Conservation (phyloP, 2,329 filamentous ascomycete genomes). For the Hypoxylon sp. region DNA sequence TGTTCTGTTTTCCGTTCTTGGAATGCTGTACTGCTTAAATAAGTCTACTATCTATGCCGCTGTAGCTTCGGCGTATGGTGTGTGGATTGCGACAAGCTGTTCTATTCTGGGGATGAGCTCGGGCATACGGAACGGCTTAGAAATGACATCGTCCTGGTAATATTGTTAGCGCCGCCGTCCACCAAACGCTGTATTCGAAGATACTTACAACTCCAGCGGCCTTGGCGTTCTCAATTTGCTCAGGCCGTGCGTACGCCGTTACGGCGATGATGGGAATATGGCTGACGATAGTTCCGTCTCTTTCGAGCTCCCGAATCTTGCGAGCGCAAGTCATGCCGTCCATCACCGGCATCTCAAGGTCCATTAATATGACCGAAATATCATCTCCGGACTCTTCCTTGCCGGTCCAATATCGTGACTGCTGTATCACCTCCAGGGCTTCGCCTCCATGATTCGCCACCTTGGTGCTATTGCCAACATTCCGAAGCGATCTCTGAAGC, state of each 20-base stretch:
- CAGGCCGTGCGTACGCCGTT: constrained; percentile 82
- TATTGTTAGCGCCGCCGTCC: constrained; percentile 38
- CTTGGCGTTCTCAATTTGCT: constrained; percentile 79
- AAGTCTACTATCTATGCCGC: constrained; percentile 32
- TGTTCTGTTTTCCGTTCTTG: constrained; percentile 5
- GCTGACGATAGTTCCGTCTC: constrained; percentile 68
- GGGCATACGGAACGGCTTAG: constrained; percentile 83
- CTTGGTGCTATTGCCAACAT: constrained; percentile 70
- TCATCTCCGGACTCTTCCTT: constrained; percentile 63
- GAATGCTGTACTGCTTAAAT: constrained; percentile 10
- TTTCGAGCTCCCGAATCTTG: constrained; percentile 76
- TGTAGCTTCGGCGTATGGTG: constrained; percentile 36
- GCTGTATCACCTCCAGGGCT: constrained; percentile 69
- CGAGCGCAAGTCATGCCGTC: constrained; percentile 81
- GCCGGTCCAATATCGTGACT: constrained; percentile 68
- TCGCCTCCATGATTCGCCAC: constrained; percentile 76
- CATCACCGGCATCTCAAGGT: constrained; percentile 88
- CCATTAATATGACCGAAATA: constrained; percentile 80
- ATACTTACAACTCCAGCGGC: constrained; percentile 77
- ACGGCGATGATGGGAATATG: constrained; percentile 86
- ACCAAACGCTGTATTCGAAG: not conserved
- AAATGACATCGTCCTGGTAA: constrained; percentile 77
- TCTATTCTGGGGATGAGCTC: constrained; percentile 77
- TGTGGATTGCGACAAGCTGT: constrained; percentile 59
- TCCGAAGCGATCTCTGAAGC: constrained; percentile 71